A percentile compares a stretch with the other conserved stretches of the same genome.
Evolutionary conservation across 257 asterid genomes (phyloP).

Genomic region (Craterostigma plantagineum): DNA sequence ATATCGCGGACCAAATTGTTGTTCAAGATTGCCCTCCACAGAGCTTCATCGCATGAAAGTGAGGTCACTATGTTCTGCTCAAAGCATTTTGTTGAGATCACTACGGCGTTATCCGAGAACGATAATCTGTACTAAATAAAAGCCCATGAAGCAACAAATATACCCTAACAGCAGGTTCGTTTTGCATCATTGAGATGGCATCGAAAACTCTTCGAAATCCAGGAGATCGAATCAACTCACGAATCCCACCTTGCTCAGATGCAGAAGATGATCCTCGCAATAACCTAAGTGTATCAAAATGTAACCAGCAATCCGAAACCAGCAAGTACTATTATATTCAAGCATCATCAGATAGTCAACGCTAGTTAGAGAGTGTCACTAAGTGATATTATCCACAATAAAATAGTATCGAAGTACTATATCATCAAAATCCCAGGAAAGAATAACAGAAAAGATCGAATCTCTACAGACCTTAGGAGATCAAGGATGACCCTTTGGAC

Average conservation of each 20-base stretch:
- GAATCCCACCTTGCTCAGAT: conserved; percentile 11
- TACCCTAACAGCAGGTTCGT: conserved; percentile 39
- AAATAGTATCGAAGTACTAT: neutral
- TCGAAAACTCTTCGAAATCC: conserved; percentile 25
- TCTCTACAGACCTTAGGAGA: conserved; percentile 26
- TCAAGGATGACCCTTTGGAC: conserved; percentile 37
- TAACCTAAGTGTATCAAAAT: conserved; percentile 17
- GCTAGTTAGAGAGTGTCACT: neutral
- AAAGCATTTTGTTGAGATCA: neutral
- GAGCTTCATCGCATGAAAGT: conserved; percentile 52
- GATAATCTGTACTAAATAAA: neutral
- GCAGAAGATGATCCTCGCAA: conserved; percentile 17
- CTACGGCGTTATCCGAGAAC: neutral
- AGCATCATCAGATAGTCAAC: too few relatives aligned
- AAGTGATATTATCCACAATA: neutral
- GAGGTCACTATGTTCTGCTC: conserved; percentile 34
- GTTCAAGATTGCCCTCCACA: conserved; percentile 70
- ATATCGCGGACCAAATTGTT: conserved; percentile 55
- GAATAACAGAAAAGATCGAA: neutral
- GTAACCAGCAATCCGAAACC: too few relatives aligned
- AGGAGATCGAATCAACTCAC: conserved; percentile 17
- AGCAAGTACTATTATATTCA: too few relatives aligned
- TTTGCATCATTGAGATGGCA: conserved; percentile 34
- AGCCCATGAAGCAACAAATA: neutral
- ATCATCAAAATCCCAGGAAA: neutral